Base-by-base conservation (phyloP, 306 rosid species). In the Pachyrhizus erosus region DNA sequence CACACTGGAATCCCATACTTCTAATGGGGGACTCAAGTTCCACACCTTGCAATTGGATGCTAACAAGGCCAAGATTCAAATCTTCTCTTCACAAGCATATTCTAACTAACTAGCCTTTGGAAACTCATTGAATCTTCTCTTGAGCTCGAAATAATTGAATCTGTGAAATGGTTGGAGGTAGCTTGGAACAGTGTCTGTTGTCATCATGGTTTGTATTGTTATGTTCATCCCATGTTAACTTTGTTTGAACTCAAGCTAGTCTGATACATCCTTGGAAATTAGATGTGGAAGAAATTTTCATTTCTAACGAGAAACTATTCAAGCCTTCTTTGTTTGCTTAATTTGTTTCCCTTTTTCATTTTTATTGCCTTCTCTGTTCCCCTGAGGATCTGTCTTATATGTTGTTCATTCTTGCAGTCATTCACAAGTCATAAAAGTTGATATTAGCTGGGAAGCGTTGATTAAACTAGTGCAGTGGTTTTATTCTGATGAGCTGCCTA, bases 401-500 rank as follows among this genome's bases (percentile, higher is more conserved):
- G 51, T 75, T 73, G 6, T 72, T 76, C 64, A 12, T 58, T 73
- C 43, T 80, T 83, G 87, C 92, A 93, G 98, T 89, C 91, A 79
- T 61, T 90, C 95, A 46, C 84, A 84, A 86, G 75, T 75, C 73
- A 54, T 91, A 55, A 89, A 90, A 84, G 90, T 89, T 39, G 84
- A 87, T 18, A 51, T 90, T 67, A 86, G 96, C 86, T 93, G 94
- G 94, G 90, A 91, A 83, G 97, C 98, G 34, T 70, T 92, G 95
- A 82, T 55, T 79, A 95, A 90, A 87, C 82, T 95, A 27, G 94
- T 89, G 10, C 79, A 83, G 24, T 93, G 88, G 94, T 88, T 91
- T 84, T 91, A 95, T 81, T 88, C 97, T 55, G 80, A 85, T 62
- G 69, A 86, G 84, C 83, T 93, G 77, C 93, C 93, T 64, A 89